Conservation (phyloP, 23 red algal species). For the Gracilaria domingensis region DNA sequence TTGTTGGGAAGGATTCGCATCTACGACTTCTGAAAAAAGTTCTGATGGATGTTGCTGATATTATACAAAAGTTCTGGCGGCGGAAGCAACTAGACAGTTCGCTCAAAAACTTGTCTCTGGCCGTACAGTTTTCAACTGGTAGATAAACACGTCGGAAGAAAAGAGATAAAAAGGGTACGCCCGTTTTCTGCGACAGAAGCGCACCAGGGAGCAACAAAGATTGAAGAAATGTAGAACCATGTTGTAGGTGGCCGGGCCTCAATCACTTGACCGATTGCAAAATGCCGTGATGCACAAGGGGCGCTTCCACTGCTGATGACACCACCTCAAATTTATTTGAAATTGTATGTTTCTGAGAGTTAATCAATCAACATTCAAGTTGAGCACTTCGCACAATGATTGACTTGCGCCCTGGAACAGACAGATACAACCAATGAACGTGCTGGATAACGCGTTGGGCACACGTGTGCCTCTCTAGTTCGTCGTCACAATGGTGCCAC, state of each 20-base stretch:
- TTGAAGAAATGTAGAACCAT: background rate
- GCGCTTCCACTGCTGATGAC: background rate
- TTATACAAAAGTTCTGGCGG: no score
- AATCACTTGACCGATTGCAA: background rate
- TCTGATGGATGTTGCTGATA: no score
- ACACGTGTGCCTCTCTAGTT: background rate
- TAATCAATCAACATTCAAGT: background rate
- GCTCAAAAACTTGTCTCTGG: no score
- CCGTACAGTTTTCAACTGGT: no score
- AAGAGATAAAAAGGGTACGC: no score
- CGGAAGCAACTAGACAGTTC: no score
- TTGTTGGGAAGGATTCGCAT: no score
- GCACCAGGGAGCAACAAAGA: conserved; percentile 5
- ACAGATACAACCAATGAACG: conserved; percentile 5
- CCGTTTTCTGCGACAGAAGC: no score
- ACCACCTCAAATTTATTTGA: background rate
- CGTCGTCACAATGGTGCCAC: background rate
- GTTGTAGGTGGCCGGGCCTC: background rate
- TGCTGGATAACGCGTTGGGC: background rate
- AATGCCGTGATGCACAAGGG: background rate
- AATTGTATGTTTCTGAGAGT: background rate
- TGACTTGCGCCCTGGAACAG: background rate
- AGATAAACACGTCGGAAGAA: no score
- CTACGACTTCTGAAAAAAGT: no score
- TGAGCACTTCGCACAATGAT: conserved; percentile 10